Evolutionary conservation across 169 alveolate genomes (phyloP), one percentile per base, ranked within the genome.

Genomic region (Plasmodium ovale): DNA sequence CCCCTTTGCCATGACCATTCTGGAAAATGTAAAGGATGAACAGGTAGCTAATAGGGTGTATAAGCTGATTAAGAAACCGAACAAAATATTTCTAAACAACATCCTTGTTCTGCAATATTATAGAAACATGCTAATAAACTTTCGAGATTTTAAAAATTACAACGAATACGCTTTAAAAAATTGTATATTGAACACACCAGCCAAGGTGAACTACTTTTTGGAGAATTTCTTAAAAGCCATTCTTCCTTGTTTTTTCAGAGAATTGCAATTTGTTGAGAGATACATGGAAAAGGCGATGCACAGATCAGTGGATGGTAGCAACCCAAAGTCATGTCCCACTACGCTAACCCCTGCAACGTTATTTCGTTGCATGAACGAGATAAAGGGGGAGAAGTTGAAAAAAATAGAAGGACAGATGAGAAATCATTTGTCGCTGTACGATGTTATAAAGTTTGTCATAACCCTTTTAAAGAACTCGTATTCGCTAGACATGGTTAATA

Each of bases 131-230:
- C 62, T 85, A 85, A 64, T 53, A 29, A 19, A n/a, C 12, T 85
- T 16, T 68, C 7, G 87, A 54, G 58, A 69, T 68, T 85, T 85
- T 85, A 67, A 39, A 31, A 85, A 68, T 51, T 85, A 68, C 25
- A 85, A 51, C 69, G 85, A 67, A 35, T 85, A 85, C 47, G 27
- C 87, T 3, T 71, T 85, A 54, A 85, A 69, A 69, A 37, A 68
- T 54, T 85, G 91, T 71, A 85, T 85, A 59, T 72, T 85, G 31
- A 85, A 69, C 25, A 58, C 72, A 9, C 91, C 91, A 7, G 69
- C 16, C 9, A 85, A 70, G 29, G 91, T 85, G 4, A 58, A 39
- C 59, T 85, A 69, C 44, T 85, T 85, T 69, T 69, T 85, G 49
- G 10, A 31, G 3, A 85, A 58, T 14, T 23, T 69, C 56, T 85